Conservation (phyloP, 73 alveolate genomes). For the Paramecium primaurelia region DNA sequence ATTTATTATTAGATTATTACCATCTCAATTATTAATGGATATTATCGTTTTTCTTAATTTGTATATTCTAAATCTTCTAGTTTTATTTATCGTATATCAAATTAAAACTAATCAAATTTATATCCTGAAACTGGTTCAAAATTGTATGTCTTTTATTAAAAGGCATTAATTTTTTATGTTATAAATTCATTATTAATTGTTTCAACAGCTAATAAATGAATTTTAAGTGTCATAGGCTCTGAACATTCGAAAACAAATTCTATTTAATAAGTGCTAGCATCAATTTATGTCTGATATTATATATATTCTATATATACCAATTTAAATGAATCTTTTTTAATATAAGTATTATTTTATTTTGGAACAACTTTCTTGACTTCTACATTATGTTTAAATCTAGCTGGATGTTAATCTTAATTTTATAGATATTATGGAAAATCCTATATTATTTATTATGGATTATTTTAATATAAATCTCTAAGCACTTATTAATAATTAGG, state of each 20-base stretch:
- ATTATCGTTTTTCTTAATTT: neutral
- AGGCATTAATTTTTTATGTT: neutral
- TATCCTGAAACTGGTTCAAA: neutral
- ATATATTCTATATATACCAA: neutral
- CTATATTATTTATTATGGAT: neutral
- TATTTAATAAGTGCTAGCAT: conserved; percentile 1
- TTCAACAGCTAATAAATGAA: conserved; percentile 11
- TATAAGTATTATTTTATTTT: neutral
- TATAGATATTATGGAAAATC: conserved; percentile 35
- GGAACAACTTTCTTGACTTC: conserved; percentile 34
- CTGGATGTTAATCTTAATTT: conserved; percentile 44
- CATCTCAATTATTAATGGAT: neutral
- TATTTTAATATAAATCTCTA: conserved; percentile 11
- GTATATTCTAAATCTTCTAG: neutral
- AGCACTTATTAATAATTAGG: conserved; percentile 19
- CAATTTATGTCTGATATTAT: neutral
- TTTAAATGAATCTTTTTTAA: neutral
- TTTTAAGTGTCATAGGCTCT: neutral
- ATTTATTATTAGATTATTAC: neutral
- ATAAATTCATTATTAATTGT: neutral
- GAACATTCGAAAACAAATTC: neutral
- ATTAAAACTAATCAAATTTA: neutral
- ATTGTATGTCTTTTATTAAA: neutral
- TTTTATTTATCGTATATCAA: neutral
- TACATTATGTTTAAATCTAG: neutral